Evolutionary conservation across 129 eudicot genomes (phyloP).

Genomic region (Pulicaria dysenterica): DNA sequence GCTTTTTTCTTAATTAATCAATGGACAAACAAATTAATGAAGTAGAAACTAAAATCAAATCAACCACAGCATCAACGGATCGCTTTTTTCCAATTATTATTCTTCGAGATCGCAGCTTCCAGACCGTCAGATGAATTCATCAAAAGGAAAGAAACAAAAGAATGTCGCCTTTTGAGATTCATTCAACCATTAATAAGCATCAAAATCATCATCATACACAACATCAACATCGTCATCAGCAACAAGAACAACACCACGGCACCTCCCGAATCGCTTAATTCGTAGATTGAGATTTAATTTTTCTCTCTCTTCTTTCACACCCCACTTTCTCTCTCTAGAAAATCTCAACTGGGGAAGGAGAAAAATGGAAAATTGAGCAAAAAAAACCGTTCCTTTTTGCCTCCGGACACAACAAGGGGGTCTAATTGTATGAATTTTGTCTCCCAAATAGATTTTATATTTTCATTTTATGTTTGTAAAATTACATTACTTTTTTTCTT

Average conservation of each 20-base stretch:
- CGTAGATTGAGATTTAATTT: conserved; percentile 32
- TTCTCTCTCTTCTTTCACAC: conserved; percentile 22
- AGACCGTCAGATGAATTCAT: conserved; percentile 31
- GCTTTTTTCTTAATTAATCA: conserved; percentile 5
- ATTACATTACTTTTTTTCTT: too few relatives aligned
- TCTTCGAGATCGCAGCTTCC: conserved; percentile 41
- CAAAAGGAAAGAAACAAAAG: conserved; percentile 4
- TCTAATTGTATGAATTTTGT: too few relatives aligned
- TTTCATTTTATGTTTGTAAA: too few relatives aligned
- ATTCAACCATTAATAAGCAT: conserved; percentile 25
- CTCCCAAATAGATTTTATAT: too few relatives aligned
- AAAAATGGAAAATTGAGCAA: conserved; percentile 36
- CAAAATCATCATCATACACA: conserved; percentile 11
- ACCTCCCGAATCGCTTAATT: conserved; percentile 22
- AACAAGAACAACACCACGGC: not conserved
- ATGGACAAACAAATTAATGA: conserved; percentile 11
- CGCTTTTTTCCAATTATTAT: conserved; percentile 38
- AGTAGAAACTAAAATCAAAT: conserved; percentile 23
- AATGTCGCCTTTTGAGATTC: conserved; percentile 38
- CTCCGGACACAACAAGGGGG: conserved; percentile 28
- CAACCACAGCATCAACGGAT: conserved; percentile 37
- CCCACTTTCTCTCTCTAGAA: conserved; percentile 32
- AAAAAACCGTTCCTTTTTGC: conserved; percentile 39
- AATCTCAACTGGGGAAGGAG: conserved; percentile 18
- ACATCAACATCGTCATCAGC: conserved; percentile 34